Base-by-base conservation (phyloP, 805 yeast species). In the Peterozyma xylosa region DNA sequence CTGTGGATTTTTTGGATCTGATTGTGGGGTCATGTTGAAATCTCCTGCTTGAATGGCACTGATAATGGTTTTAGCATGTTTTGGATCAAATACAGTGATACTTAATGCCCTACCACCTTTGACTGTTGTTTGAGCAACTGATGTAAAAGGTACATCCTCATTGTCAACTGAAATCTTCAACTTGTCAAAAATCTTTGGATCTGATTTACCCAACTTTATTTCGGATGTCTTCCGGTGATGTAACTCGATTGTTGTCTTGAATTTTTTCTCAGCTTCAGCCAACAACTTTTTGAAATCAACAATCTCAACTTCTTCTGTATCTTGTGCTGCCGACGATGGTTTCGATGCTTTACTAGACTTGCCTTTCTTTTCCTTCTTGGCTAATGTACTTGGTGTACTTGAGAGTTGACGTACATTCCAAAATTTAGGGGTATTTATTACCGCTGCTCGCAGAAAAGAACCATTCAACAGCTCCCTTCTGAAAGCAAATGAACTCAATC, bases 11-110 rank as follows among this genome's bases (percentile, higher is more conserved):
- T 76, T 67, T 1, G 86, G 77, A 47, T 87, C 90, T 17, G 69
- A 70, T 56, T 84, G 90, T 1, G 98, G 96, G 47, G 82, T 87
- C 70, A 91, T 62, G 54, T 86, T 85, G 57, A 86, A 64, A 9
- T 76, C 75, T 0, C 90, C 70, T 1, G 76, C 82, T 47, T 87
- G 60, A 15, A 91, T 79, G 0, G 90, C 72, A 42, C 88, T 80
- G 29, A 84, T 73, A 29, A 91, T 75, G 48, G 75, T 71, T 53
- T 86, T 83, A 35, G 78, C 72, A 51, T 86, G 74, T 42, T 71
- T 72, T 6, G 96, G 95, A 55, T 91, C 96, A 60, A 83, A 91
- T 2, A 89, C 90, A 0, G 96, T 88, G n/a, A 91, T 76, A 30
- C 76, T 63, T 42, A 87, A 68, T 51, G 78, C 71, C 53, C 86